Evolutionary conservation across 2,329 filamentous ascomycete genomes (phyloP).

Genomic region (Furcasterigmium sp.): DNA sequence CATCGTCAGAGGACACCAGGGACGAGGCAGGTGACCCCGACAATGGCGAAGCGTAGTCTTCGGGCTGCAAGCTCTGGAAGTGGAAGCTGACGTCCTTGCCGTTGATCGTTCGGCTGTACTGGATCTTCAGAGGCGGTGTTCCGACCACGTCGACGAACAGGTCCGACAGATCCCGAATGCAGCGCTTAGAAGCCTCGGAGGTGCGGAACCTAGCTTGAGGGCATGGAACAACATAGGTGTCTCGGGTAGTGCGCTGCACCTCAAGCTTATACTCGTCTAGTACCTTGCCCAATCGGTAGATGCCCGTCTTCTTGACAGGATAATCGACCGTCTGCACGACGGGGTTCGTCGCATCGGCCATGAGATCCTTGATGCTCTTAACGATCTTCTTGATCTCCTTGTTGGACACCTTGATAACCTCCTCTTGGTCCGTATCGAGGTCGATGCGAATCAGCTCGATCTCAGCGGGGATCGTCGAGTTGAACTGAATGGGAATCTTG

Average conservation of each 20-base stretch:
- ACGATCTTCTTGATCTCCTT: constrained; percentile 72
- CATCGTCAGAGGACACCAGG: constrained; percentile 50
- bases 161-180: constrained; percentile 82
- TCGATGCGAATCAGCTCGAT: constrained; percentile 89
- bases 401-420: constrained; percentile 69
- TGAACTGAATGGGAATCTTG: constrained; percentile 81
- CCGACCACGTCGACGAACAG: constrained; percentile 79
- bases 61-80: constrained; percentile 89
- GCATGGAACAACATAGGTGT: constrained; percentile 81
- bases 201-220: constrained; percentile 71
- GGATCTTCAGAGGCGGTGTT: constrained; percentile 85
- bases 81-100: constrained; percentile 77
- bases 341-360: constrained; percentile 51
- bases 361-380: constrained; percentile 61
- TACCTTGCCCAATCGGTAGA: constrained; percentile 81
- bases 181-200: constrained; percentile 61
- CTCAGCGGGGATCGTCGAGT: constrained; percentile 82
- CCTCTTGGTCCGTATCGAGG: constrained; percentile 72
- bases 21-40: constrained; percentile 54
- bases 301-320: constrained; percentile 75
- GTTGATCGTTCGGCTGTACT: constrained; percentile 86
- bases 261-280: constrained; percentile 92
- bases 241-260: constrained; percentile 69
- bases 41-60: constrained; percentile 75
- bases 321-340: constrained; percentile 66